Conservation (phyloP, 805 yeast species). For the Barnettozyma pratensis region DNA sequence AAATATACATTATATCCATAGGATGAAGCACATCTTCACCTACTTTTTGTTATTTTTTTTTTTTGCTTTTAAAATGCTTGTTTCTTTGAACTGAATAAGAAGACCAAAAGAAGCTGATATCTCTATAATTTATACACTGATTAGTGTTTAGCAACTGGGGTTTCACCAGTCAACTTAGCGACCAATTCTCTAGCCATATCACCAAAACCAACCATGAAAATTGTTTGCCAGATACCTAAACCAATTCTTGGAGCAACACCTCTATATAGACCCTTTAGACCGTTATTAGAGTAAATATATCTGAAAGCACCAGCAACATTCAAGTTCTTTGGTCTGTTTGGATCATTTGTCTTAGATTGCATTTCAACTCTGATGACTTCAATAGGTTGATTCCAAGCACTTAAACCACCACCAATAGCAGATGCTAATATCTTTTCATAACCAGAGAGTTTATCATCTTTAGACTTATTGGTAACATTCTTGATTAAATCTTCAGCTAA, state of each 20-base stretch:
- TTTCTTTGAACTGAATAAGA: too few species aligned
- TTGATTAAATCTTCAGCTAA: constrained; percentile 85
- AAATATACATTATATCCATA: neutral
- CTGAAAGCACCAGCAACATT: constrained; percentile 70
- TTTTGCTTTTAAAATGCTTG: too few species aligned
- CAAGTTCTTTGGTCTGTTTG: constrained; percentile 91
- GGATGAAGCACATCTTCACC: too few species aligned
- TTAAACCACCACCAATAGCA: constrained; percentile 92
- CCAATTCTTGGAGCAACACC: constrained; percentile 98
- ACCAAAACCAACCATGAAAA: constrained; percentile 97
- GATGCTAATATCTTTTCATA: constrained; percentile 80
- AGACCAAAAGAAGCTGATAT: too few species aligned
- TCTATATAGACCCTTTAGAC: constrained; percentile 85
- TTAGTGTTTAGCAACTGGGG: constrained; percentile 38
- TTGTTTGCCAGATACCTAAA: constrained; percentile 96
- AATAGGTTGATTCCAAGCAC: constrained; percentile 99
- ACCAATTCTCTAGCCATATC: constrained; percentile 81
- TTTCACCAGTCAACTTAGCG: constrained; percentile 55
- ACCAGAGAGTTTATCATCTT: constrained; percentile 61
- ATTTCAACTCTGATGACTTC: constrained; percentile 97
- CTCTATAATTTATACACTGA: too few species aligned
- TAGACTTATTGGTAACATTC: constrained; percentile 51
- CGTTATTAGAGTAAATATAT: constrained; percentile 79
- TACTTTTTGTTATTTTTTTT: too few species aligned
- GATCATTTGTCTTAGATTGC: constrained; percentile 93